Evolutionary conservation across 2,329 filamentous ascomycete species (phyloP).

Genomic region (Aspergillus sp.): DNA sequence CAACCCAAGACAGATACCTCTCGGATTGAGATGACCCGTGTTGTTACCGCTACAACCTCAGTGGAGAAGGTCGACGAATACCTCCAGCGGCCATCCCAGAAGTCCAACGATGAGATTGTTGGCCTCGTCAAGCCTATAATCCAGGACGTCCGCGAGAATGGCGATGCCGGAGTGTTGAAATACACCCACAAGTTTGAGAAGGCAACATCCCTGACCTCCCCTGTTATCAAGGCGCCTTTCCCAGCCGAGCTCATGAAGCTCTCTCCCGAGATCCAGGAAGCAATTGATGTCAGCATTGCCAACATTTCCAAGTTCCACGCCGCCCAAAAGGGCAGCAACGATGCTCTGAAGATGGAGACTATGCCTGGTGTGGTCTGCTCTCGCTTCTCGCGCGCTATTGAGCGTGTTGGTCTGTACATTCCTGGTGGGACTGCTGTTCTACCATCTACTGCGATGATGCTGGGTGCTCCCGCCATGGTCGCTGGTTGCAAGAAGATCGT

Average conservation of each 20-base stretch:
- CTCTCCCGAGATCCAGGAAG: constrained; percentile 76
- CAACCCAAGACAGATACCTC: constrained; percentile 42
- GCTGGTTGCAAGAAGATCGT: constrained; percentile 95
- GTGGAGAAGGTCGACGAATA: constrained; percentile 67
- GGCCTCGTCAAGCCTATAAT: constrained; percentile 90
- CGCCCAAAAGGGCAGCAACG: constrained; percentile 76
- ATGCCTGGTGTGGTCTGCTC: constrained; percentile 97
- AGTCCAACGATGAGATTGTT: constrained; percentile 91
- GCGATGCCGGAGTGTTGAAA: constrained; percentile 82
- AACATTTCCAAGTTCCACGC: constrained; percentile 95
- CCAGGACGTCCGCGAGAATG: constrained; percentile 76
- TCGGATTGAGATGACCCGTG: constrained; percentile 79
- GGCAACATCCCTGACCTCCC: constrained; percentile 83
- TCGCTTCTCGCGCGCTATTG: constrained; percentile 87
- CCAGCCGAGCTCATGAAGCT: constrained; percentile 82
- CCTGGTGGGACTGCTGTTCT: constrained; percentile 96
- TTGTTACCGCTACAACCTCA: constrained; percentile 66
- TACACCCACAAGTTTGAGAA: constrained; percentile 99
- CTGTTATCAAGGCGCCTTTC: constrained; percentile 88
- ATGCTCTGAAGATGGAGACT: constrained; percentile 83
- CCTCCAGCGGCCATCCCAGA: constrained; percentile 86
- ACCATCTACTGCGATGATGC: constrained; percentile 94
- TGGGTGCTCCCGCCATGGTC: constrained; percentile 96
- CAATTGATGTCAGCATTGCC: constrained; percentile 91
- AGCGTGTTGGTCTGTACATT: constrained; percentile 93